These are phyloP conservation scores for Penicillium brasilianum DNA, from an alignment of 2,329 filamentous ascomycete genomes.

Conservation along the genomic window DNA sequence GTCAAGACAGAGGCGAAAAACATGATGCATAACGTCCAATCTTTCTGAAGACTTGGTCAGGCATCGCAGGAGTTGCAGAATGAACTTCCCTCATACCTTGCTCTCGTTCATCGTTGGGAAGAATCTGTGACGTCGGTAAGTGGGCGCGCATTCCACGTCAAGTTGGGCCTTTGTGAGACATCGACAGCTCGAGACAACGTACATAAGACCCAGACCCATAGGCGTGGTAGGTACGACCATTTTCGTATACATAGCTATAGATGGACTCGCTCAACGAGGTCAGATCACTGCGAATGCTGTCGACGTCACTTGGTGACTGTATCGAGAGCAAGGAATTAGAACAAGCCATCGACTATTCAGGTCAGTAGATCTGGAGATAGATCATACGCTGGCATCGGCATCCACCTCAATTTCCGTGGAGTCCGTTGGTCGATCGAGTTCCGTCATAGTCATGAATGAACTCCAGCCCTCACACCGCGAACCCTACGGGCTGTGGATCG, in stretches of 20 bases:
- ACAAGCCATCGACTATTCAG: neutral
- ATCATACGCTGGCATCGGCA: constrained; percentile 18
- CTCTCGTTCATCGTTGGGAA: constrained; percentile 31
- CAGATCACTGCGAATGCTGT: constrained; percentile 26
- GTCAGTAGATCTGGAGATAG: neutral
- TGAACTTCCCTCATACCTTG: constrained; percentile 16
- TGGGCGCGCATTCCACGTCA: neutral
- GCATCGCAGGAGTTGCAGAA: neutral
- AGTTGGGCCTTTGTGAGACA: neutral
- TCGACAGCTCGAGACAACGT: constrained; percentile 1
- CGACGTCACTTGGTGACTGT: constrained; percentile 19
- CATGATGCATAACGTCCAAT: constrained; percentile 21
- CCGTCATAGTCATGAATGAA: constrained; percentile 1
- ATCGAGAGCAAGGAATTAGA: neutral
- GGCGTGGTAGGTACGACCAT: constrained; percentile 42
- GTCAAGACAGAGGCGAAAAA: constrained; percentile 15
- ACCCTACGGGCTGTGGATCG: neutral
- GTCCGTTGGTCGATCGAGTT: neutral
- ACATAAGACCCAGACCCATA: constrained; percentile 32
- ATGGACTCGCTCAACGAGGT: constrained; percentile 28
- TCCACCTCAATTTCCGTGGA: constrained; percentile 19
- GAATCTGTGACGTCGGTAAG: constrained; percentile 10
- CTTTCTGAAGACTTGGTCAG: constrained; percentile 7
- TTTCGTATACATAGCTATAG: constrained; percentile 34
- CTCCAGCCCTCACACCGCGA: neutral